phyloP scores from a whole-genome alignment of 2,329 filamentous ascomycete genomes.

The Clonostachys rhizophaga region DNA sequence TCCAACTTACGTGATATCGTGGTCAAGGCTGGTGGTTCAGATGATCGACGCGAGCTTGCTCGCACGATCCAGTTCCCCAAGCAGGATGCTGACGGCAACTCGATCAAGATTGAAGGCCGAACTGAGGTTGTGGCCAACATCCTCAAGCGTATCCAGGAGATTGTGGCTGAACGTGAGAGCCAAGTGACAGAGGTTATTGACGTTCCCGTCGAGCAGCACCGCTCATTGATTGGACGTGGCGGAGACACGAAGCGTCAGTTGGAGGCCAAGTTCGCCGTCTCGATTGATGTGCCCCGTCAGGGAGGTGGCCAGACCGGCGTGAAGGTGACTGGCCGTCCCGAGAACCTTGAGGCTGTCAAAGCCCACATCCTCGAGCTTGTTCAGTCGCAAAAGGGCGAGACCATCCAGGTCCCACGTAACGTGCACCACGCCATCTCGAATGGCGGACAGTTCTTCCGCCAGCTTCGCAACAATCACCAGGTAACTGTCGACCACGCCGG shows the following conservation, averaged over 20 bases:
- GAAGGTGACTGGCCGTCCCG: conserved; percentile 76
- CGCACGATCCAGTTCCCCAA: conserved; percentile 94
- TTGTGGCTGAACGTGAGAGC: conserved; percentile 79
- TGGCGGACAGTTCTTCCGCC: conserved; percentile 90
- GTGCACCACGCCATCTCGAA: conserved; percentile 83
- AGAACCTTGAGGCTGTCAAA: conserved; percentile 80
- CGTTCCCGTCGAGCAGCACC: conserved; percentile 84
- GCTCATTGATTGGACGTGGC: conserved; percentile 84
- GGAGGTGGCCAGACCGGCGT: conserved; percentile 79
- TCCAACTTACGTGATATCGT: conserved; percentile 84
- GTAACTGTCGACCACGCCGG: conserved; percentile 91
- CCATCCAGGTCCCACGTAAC: conserved; percentile 74
- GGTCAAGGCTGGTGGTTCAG: conserved; percentile 80
- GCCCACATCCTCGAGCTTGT: conserved; percentile 74
- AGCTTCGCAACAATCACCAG: conserved; percentile 77
- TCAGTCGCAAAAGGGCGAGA: conserved; percentile 86
- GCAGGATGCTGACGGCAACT: conserved; percentile 74
- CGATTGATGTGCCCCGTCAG: conserved; percentile 87
- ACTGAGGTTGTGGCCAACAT: conserved; percentile 86
- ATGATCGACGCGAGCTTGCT: conserved; percentile 77
- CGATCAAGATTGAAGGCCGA: conserved; percentile 84
- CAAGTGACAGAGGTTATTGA: conserved; percentile 77
- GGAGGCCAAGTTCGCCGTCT: conserved; percentile 80
- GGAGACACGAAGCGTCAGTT: conserved; percentile 82
- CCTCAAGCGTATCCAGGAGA: conserved; percentile 71